Conservation (phyloP, 805 yeast species). For the Ogataea henricii region DNA sequence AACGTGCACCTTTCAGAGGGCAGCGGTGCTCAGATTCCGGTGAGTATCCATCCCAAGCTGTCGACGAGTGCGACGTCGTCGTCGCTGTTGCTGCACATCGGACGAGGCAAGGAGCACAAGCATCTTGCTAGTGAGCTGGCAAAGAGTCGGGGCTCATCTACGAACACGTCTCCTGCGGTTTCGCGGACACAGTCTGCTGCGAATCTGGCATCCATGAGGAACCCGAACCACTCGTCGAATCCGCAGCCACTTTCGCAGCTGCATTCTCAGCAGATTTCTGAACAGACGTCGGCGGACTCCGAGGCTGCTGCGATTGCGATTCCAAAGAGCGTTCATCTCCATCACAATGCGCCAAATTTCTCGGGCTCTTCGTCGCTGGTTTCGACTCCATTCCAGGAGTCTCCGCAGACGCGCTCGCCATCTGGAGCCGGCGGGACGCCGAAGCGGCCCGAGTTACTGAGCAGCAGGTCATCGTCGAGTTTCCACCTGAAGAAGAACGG, state of each 20-base stretch:
- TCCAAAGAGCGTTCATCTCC: constrained; percentile 16
- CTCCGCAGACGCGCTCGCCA: background rate
- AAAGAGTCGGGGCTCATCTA: constrained; percentile 36
- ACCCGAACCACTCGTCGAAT: background rate
- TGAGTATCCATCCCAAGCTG: constrained; percentile 11
- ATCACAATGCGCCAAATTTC: constrained; percentile 1
- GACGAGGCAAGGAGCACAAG: constrained; percentile 19
- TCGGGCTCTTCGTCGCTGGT: constrained; percentile 6
- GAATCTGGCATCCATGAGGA: constrained; percentile 25
- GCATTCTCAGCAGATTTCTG: constrained; percentile 5
- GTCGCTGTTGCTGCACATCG: constrained; percentile 12
- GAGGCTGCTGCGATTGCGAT: constrained; percentile 1
- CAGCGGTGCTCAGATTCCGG: background rate
- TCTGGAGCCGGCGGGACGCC: constrained; percentile 4
- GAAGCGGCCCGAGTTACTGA: constrained; percentile 23
- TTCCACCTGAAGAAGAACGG: constrained; percentile 26
- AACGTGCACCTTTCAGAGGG: constrained; percentile 20
- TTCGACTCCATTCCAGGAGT: constrained; percentile 6
- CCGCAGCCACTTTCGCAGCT: constrained; percentile 7
- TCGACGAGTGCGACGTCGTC: constrained; percentile 18
- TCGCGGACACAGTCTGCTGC: constrained; percentile 41
- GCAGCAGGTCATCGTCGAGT: constrained; percentile 21
- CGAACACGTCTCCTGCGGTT: constrained; percentile 41
- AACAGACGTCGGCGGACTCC: constrained; percentile 2
- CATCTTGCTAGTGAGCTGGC: constrained; percentile 28